A percentile compares a stretch with the other conserved stretches of the same genome.
Evolutionary conservation across 176 grass and related monocot genomes (phyloP).

Genomic region (Phragmites australis): DNA sequence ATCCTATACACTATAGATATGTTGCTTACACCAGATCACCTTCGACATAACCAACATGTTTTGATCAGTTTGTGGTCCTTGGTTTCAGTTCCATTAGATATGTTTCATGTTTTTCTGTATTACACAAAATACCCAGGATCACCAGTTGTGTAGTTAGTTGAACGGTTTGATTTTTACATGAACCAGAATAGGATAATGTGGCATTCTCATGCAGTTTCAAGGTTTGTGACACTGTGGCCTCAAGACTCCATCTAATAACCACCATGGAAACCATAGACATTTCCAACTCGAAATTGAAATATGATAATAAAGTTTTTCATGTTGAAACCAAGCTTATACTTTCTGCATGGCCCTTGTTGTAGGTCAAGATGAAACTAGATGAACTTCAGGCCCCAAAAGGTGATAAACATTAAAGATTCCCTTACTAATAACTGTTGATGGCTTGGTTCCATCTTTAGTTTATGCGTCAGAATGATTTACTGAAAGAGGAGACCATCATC

Average conservation of each 20-base stretch:
- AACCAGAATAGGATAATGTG: neutral
- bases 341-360: constrained; percentile 62
- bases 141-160: neutral
- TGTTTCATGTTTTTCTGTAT: neutral
- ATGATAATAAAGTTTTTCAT: constrained; percentile 10
- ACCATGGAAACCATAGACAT: neutral
- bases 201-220: neutral
- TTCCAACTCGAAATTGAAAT: constrained; percentile 15
- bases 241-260: neutral
- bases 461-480: constrained; percentile 14
- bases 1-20: neutral
- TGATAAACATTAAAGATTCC: constrained; percentile 48
- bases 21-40: neutral
- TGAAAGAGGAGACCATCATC: neutral
- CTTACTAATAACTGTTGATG: constrained; percentile 44
- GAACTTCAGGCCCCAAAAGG: constrained; percentile 77
- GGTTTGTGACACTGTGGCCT: neutral
- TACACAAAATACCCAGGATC: neutral
- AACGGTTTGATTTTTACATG: neutral
- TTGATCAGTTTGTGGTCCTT: neutral
- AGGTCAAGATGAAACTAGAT: constrained; percentile 98
- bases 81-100: neutral
- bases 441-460: constrained; percentile 36
- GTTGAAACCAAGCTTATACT: constrained; percentile 51
- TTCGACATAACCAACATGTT: neutral